Evolutionary conservation across 768 basidiomycete species (phyloP), one percentile per base, ranked within the genome.

Genomic region (Pulveroboletus sp.): DNA sequence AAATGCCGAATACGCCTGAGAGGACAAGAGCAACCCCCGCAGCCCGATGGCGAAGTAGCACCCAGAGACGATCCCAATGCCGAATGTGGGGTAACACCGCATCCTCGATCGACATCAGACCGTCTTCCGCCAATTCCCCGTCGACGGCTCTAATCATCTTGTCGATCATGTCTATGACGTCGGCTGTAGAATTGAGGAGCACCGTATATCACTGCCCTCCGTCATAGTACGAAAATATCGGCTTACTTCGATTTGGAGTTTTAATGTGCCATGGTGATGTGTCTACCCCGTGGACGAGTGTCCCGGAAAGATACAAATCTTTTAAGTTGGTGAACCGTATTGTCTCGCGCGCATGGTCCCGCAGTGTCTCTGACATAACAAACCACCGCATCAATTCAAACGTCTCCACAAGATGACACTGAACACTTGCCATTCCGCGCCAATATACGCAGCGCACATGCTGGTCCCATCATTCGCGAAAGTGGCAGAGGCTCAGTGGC

Each of bases 61-160:
- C 21, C 21, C 21, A 46, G 24, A 21, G 21, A 3, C 21, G 21
- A 21, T 21, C 21, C 21, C 21, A 21, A 21, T 21, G 21, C 21
- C 21, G 40, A 17, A 58, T 54, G 42, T 58, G 51, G 0, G 51
- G 51, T 7, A 51, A 30, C 15, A 46, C 32, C 6, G 32, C 14
- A 9, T 54, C 49, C 0, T 52, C 57, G n/a, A 54, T 41, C 7
- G 49, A 39, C 43, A 53, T 28, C 5, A 54, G 45, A 27, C 52
- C 51, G 24, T 58, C 55, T 28, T 57, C 39, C 0, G 46, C 48
- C 9, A 55, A 17, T 17, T 54, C 48, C 17, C 38, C 45, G 15
- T 54, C 52, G n/a, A 53, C 6, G 1, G 47, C 47, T n/a, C 43
- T 52, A n/a, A 43, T 49, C 46, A 39, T 24, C 37, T 37, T 37